Base-by-base conservation (phyloP, 768 basidiomycete species). In the Rhizopogon sp. region DNA sequence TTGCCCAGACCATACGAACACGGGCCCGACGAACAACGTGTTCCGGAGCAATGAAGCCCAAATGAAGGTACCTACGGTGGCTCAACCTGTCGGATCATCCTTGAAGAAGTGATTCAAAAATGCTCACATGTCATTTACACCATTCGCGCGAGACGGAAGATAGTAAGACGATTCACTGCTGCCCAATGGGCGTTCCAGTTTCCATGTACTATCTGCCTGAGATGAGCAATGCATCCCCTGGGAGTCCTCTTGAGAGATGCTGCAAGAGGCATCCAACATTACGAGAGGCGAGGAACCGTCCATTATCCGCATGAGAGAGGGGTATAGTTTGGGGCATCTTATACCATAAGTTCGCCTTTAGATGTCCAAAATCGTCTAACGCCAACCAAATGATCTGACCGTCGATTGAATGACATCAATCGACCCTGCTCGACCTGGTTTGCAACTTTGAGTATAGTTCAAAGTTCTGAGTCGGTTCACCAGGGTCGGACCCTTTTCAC, bases 71-170 rank as follows among this genome's bases (percentile, higher is more conserved):
- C 90, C 90, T 93, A 52, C 42, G 47, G 41, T 50, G 53, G 45
- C 50, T 28, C 35, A 39, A 33, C 50, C 8, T 39, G 40, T 53
- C 37, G 35, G 17, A 14, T 20, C 28, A n/a, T 42, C 11, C 14
- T 25, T 11, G 16, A 41, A 31, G 35, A 41, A 16, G 10, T 37
- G 29, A 6, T 5, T 47, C 7, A 28, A 41, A 45, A 6, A 16
- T 37, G 65, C 82, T 57, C 62, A 90, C 91, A 94, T 93, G 66
- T 94, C 91, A 61, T 94, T 94, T 35, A 93, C 90, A 5, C 88
- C 88, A 52, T 75, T 81, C 43, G 83, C 84, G n/a, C 91, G 77
- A 3, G 84, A 83, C 3, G 88, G 90, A 9, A 93, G 76, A 66
- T 81, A 93, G 69, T 92, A 94, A 1, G 88, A 89, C 7, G 79